A percentile compares a stretch with the other conserved stretches of the same genome.
Evolutionary conservation across 192 early-diverging fungal genomes (phyloP).

Genomic region (Entomortierella beljakovae): DNA sequence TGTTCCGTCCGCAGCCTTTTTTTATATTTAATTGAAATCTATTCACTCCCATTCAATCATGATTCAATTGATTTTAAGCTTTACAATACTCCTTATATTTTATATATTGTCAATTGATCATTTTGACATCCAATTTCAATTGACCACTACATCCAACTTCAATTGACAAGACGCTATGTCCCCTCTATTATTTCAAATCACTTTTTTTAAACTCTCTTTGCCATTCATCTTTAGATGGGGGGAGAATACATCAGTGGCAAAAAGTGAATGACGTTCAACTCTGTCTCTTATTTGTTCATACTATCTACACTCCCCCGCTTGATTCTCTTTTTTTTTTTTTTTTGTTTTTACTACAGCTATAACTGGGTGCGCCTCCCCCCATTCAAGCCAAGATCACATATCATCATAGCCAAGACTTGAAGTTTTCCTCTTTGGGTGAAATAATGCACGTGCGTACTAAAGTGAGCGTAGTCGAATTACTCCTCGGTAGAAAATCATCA

Average conservation of each 20-base stretch:
- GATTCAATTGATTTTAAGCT: constrained; percentile 14
- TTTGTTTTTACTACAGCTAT: too few species aligned
- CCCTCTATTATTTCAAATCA: neutral
- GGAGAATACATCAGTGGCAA: too few species aligned
- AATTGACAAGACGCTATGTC: neutral
- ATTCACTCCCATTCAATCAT: constrained; percentile 7
- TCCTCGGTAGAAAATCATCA: neutral
- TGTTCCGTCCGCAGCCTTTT: constrained; percentile 43
- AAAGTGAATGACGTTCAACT: too few species aligned
- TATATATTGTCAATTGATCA: neutral
- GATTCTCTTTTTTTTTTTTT: too few species aligned
- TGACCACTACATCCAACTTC: neutral
- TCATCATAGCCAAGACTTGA: too few species aligned
- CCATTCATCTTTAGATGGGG: too few species aligned
- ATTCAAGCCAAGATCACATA: too few species aligned
- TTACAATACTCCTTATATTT: constrained; percentile 1
- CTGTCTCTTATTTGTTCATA: too few species aligned
- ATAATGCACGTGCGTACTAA: neutral
- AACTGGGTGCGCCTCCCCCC: too few species aligned
- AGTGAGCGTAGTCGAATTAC: neutral
- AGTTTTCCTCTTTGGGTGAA: too few species aligned
- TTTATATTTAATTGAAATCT: constrained; percentile 2
- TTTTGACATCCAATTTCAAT: neutral
- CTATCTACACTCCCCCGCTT: too few species aligned
- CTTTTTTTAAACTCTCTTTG: too few species aligned